These are phyloP conservation scores for Penicillium cataractarum DNA, from an alignment of 495 filamentous ascomycete genomes.

Conservation along the genomic window DNA sequence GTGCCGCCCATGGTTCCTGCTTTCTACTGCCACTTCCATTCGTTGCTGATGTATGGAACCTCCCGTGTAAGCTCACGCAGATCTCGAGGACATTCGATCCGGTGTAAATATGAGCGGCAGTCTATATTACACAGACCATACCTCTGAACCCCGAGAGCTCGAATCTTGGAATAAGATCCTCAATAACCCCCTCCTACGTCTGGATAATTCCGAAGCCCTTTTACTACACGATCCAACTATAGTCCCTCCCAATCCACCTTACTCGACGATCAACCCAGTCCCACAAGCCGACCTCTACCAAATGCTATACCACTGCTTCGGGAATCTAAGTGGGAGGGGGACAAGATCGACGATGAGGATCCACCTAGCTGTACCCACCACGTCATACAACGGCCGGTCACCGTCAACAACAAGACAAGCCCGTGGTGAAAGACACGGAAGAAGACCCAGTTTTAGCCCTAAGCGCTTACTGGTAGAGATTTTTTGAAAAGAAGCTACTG, in stretches of 20 bases:
- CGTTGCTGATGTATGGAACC: too few species aligned
- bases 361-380: constrained; percentile 36
- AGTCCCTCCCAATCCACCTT: background rate
- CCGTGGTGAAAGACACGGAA: constrained; percentile 28
- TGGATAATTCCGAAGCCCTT: background rate
- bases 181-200: too few species aligned
- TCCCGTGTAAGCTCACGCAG: too few species aligned
- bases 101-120: too few species aligned
- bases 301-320: background rate
- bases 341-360: constrained; percentile 29
- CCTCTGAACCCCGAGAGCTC: too few species aligned
- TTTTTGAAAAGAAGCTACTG: constrained; percentile 13
- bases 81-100: too few species aligned
- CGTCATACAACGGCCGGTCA: constrained; percentile 38
- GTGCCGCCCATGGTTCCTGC: too few species aligned
- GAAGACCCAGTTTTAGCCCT: constrained; percentile 23
- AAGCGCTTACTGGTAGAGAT: constrained; percentile 13
- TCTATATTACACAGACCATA: too few species aligned
- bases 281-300: background rate
- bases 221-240: background rate
- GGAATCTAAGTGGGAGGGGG: background rate
- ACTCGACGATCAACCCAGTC: background rate
- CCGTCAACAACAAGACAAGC: constrained; percentile 33
- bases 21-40: too few species aligned
- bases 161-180: too few species aligned